These are phyloP conservation scores for Xanthoparmelia taractica DNA, from an alignment of 495 filamentous ascomycete species.

Conservation along the genomic window DNA sequence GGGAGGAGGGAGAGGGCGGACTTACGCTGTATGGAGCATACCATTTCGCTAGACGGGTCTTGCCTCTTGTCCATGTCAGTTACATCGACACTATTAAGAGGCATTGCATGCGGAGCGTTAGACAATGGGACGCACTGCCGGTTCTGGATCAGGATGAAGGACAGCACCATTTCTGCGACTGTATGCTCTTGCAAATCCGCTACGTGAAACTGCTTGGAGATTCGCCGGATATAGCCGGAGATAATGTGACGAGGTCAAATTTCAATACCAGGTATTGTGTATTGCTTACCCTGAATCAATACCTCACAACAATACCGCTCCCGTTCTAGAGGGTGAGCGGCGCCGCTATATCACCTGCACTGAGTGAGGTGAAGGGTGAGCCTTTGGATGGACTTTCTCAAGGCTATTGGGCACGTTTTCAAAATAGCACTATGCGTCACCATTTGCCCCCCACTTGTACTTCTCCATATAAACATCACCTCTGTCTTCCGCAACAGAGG, in stretches of 20 bases:
- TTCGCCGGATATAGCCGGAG: background rate
- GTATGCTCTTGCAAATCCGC: background rate
- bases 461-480: too few species aligned
- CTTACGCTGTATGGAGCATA: conserved; percentile 87
- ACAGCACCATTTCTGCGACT: conserved; percentile 60
- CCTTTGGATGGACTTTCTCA: too few species aligned
- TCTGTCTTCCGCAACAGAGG: too few species aligned
- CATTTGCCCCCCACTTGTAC: too few species aligned
- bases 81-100: conserved; percentile 23
- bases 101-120: background rate
- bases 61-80: conserved; percentile 59
- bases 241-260: background rate
- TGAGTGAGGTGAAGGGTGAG: too few species aligned
- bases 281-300: too few species aligned
- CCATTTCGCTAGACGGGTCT: conserved; percentile 97
- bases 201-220: background rate
- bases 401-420: too few species aligned
- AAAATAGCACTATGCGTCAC: too few species aligned
- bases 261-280: too few species aligned
- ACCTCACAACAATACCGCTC: too few species aligned
- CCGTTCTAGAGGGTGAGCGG: too few species aligned
- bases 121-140: conserved; percentile 61
- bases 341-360: too few species aligned
- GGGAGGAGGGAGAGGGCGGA: conserved; percentile 14
- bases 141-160: conserved; percentile 95